Base-by-base conservation (phyloP, 345 rosid species). In the Eucalyptus erythrocorys region DNA sequence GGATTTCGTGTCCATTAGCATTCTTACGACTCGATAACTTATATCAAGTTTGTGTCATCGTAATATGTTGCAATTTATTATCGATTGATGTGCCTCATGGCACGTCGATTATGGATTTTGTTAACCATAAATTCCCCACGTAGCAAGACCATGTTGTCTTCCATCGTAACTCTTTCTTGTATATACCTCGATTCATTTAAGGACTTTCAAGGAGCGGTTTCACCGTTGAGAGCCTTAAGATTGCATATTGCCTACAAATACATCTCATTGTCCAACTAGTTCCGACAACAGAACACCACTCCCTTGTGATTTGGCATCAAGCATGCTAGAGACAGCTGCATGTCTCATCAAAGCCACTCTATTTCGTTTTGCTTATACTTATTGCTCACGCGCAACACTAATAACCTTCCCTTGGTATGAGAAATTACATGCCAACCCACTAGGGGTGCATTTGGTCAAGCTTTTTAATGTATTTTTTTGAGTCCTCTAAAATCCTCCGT, bases 221-320 rank as follows among this genome's bases (percentile, higher is more conserved):
- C 15, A 13, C 49, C 15, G 4, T 13, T 0, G 15, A 48, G 26
- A 22, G 4, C 30, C 5, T 5, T 55, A 5, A 55, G 13, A 5
- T 55, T 55, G 6, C 12, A 1, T 22, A 55, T 22, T 55, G 12
- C 61, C 30, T 22, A 2, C 12, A 2, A 51, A 51, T 51, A 17
- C 0, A 3, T 51, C 9, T 51, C 24, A 0, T 51, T 0, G 0
- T 51, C 10, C 24, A 51, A 16, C 1, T 51, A 0, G 24, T 51
- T 51, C 2, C 1, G 4, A 51, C 1, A 7, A 2, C 4, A 51
- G 0, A 51, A 19, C 55, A 51, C 24, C 55, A 51, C 4, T 19
- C 1, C 6, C 10, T 0, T 0, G 24, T 2, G 4, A 51, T 7
- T 51, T 51, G 55, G 55, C 55, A 51, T 16, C 4, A 1, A 19